phyloP scores from a whole-genome alignment of 129 eudicot genomes.

The Centrapalus pauciflorus region DNA sequence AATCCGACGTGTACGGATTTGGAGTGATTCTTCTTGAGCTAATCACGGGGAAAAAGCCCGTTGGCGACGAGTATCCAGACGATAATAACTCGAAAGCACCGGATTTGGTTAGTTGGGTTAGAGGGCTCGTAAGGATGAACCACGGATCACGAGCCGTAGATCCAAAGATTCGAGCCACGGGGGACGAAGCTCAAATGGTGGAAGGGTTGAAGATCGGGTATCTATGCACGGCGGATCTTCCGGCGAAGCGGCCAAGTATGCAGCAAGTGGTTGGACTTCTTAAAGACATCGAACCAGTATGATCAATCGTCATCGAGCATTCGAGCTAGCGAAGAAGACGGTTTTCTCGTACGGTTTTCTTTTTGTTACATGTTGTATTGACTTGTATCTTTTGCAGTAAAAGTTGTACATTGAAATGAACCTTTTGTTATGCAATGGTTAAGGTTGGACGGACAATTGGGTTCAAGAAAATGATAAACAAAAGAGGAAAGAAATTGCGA shows the following conservation, averaged over 20 bases:
- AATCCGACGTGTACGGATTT: conserved; percentile 75
- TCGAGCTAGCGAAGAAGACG: conserved; percentile 25
- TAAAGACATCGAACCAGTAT: conserved; percentile 68
- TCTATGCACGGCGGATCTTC: conserved; percentile 78
- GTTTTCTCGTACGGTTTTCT: background rate
- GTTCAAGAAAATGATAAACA: too few relatives aligned
- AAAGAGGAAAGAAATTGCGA: too few relatives aligned
- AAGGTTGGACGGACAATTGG: background rate
- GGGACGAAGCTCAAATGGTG: conserved; percentile 47
- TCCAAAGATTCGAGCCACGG: conserved; percentile 61
- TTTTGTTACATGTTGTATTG: background rate
- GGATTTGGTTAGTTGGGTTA: conserved; percentile 63
- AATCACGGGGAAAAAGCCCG: conserved; percentile 70
- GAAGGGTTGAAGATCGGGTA: conserved; percentile 86
- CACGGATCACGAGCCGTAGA: conserved; percentile 51
- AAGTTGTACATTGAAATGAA: background rate
- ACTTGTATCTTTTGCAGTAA: background rate
- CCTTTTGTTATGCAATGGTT: background rate
- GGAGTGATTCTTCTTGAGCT: conserved; percentile 82
- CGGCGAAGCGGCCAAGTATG: conserved; percentile 77
- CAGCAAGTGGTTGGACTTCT: conserved; percentile 86
- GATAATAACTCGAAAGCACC: conserved; percentile 44
- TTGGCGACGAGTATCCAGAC: conserved; percentile 57
- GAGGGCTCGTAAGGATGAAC: conserved; percentile 61
- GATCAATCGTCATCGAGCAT: too few relatives aligned